phyloP scores from a whole-genome alignment of 371 early-diverging fungal species.

The Mucor ambiguus region DNA sequence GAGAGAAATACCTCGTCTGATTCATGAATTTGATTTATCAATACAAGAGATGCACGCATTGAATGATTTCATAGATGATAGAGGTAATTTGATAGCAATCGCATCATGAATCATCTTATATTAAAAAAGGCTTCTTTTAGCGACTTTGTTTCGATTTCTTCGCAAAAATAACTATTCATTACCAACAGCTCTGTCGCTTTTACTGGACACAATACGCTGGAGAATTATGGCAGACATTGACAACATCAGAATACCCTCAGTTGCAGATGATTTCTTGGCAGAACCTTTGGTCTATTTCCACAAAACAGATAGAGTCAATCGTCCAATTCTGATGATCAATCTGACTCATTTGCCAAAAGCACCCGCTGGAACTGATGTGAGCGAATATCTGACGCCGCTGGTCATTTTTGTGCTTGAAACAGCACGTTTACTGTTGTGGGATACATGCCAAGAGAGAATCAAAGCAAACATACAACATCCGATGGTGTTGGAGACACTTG shows the following conservation, averaged over 20 bases:
- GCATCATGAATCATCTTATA: not conserved
- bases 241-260: constrained; percentile 9
- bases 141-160: constrained; percentile 46
- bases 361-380: constrained; percentile 16
- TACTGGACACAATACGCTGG: constrained; percentile 48
- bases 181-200: constrained; percentile 36
- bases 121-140: constrained; percentile 14
- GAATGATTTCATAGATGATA: constrained; percentile 43
- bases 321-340: constrained; percentile 43
- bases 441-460: constrained; percentile 28
- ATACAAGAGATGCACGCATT: constrained; percentile 25
- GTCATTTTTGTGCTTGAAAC: constrained; percentile 46
- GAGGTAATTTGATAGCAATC: constrained; percentile 19
- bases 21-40: constrained; percentile 39
- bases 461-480: constrained; percentile 18
- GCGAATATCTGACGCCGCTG: constrained; percentile 35
- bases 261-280: constrained; percentile 26
- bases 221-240: constrained; percentile 38
- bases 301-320: constrained; percentile 30
- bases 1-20: constrained; percentile 40
- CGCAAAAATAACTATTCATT: constrained; percentile 39
- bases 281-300: constrained; percentile 43
- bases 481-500: constrained; percentile 31
- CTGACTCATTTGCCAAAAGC: constrained; percentile 33
- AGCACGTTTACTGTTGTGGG: constrained; percentile 27